Conservation (phyloP, 75 land plant genomes). For the Cunninghamia lanceolata region DNA sequence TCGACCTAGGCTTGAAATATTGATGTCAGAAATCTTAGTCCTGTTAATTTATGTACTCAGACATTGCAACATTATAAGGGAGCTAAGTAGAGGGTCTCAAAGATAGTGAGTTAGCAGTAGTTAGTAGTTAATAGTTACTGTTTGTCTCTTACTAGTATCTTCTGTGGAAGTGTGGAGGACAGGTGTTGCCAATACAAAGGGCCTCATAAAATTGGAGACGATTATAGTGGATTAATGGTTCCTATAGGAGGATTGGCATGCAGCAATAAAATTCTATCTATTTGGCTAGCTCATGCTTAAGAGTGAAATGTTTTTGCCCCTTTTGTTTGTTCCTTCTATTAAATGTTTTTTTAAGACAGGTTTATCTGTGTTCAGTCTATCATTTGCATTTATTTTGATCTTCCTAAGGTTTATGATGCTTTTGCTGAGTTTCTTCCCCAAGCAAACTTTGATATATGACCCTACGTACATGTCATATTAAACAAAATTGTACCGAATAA, state of each 20-base stretch:
- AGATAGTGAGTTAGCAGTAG: not conserved
- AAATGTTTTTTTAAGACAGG: not conserved
- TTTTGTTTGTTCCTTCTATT: not conserved
- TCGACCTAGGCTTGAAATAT: not conserved
- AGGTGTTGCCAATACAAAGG: not conserved
- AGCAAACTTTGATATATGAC: not conserved
- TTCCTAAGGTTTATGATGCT: not conserved
- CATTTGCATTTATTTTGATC: not conserved
- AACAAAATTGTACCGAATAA: not conserved
- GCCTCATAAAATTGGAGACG: not conserved
- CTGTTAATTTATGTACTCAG: no score
- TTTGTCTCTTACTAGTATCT: not conserved
- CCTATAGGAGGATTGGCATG: not conserved
- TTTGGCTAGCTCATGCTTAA: not conserved
- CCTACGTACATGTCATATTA: not conserved
- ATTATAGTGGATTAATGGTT: not conserved
- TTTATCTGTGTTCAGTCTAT: not conserved
- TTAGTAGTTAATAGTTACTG: not conserved
- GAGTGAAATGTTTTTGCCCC: not conserved
- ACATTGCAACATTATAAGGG: no score
- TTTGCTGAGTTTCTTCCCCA: not conserved
- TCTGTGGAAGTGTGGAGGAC: not conserved
- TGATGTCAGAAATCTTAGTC: no score
- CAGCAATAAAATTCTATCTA: not conserved
- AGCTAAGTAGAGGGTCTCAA: no score